Base-by-base conservation (phyloP, 23 red algal genomes). In the Agarophyton chilense region DNA sequence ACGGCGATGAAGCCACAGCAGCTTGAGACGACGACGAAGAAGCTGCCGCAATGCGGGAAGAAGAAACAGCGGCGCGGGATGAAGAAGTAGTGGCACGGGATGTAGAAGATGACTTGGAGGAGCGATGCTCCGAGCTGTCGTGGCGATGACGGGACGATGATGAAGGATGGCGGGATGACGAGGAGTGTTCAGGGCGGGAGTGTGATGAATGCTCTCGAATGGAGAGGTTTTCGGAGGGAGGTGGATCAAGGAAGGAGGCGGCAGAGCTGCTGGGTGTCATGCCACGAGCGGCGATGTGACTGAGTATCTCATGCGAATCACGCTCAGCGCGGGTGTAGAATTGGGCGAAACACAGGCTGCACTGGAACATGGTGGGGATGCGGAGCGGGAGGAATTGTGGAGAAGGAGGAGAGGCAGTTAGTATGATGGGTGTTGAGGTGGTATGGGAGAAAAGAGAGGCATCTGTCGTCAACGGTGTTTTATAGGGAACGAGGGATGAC, bases 221-320 rank as follows among this genome's bases (percentile, higher is more conserved):
- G 18, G 18, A 21, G 34, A 0, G 10, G 65, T 1, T 4, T n/a
- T 17, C 17, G 39, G 17, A 25, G 65, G 10, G n/a, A 8, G 9
- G 35, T 8, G 3, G 10, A 5, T 17, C 34, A 10, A 40, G 19
- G 13, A 44, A 72, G 39, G 36, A 40, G 36, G 65, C 65, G 61
- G 3, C 26, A 4, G 65, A 72, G 65, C 35, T 72, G 65, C 34
- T 72, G 36, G 65, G 65, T 1, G 65, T 72, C 65, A 72, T 72
- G 14, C 65, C 65, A n/a, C 65, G 65, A 1, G 35, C 34, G 39
- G 65, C 65, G 39, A 42, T 42, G 31, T 72, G 65, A 8, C 17
- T 2, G 35, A 43, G 40, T 16, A 22, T 72, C 14, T 72, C 65
- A 13, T 72, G 65, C 34, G 65, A 72, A 13, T 72, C 65, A 16